These are phyloP conservation scores for Hordeum vulgare DNA, from an alignment of 176 grass and related monocot genomes.

Conservation along the genomic window DNA sequence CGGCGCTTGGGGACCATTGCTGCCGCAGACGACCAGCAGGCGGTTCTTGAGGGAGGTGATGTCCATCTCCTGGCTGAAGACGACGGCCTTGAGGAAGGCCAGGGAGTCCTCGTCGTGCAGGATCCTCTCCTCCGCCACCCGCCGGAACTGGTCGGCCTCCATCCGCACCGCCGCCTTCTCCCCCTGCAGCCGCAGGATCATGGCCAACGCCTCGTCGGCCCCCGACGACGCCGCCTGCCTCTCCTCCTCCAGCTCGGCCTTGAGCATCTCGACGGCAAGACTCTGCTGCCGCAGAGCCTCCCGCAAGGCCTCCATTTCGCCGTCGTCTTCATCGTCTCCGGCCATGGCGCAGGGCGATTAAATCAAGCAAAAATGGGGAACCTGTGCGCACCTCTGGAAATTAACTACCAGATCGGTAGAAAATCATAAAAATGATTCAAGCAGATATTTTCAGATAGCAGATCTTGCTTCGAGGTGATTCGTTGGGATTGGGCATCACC, in stretches of 20 bases:
- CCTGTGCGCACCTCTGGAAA: not conserved
- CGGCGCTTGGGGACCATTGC: not conserved
- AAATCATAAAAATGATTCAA: not conserved
- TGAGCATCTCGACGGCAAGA: slow-evolving; percentile 41
- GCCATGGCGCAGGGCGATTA: slow-evolving; percentile 12
- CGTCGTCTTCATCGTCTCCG: slow-evolving; percentile 21
- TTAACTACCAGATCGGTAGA: not conserved
- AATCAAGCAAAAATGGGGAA: not conserved
- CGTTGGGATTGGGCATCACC: not conserved
- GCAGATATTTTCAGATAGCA: not conserved
- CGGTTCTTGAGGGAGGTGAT: slow-evolving; percentile 66
- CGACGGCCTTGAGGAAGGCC: slow-evolving; percentile 55
- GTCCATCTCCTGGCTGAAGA: slow-evolving; percentile 78
- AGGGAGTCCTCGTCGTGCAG: slow-evolving; percentile 64
- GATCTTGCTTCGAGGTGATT: not conserved
- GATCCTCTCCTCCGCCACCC: slow-evolving; percentile 77
- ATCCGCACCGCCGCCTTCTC: slow-evolving; percentile 75
- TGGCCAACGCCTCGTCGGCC: slow-evolving; percentile 64
- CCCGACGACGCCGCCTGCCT: slow-evolving; percentile 60
- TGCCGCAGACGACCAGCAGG: slow-evolving; percentile 46
- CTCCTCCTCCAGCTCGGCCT: slow-evolving; percentile 74
- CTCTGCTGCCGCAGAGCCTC: slow-evolving; percentile 51
- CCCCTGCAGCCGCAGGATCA: slow-evolving; percentile 79
- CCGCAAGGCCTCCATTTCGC: slow-evolving; percentile 52
- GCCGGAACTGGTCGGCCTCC: slow-evolving; percentile 61